A percentile compares a stretch with the other conserved stretches of the same genome.
Conservation (phyloP, 768 basidiomycete species). For the Mycena venus region DNA sequence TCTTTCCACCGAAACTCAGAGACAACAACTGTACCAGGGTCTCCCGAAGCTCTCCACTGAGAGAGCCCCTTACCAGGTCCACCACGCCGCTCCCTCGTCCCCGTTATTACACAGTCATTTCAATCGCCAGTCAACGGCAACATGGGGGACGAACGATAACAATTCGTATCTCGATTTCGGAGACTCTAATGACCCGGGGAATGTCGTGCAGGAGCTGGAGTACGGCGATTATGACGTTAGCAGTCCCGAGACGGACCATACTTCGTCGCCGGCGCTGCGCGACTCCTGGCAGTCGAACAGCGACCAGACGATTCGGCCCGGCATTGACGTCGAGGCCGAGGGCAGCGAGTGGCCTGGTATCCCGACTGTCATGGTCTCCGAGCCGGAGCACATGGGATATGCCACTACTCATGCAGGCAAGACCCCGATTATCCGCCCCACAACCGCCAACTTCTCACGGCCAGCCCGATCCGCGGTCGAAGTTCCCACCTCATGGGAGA, state of each 20-base stretch:
- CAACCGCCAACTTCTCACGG: slow-evolving; percentile 73
- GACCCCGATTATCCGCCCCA: slow-evolving; percentile 59
- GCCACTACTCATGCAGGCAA: slow-evolving; percentile 45
- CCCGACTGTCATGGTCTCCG: slow-evolving; percentile 71
- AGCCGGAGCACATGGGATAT: slow-evolving; percentile 45
- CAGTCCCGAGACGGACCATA: slow-evolving; percentile 55
- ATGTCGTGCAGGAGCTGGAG: slow-evolving; percentile 40
- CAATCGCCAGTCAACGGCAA: slow-evolving; percentile 56
- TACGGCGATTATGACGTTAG: slow-evolving; percentile 54
- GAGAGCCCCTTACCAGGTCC: slow-evolving; percentile 4
- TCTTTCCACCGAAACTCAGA: too few species aligned
- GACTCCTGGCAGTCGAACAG: slow-evolving; percentile 56
- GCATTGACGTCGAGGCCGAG: slow-evolving; percentile 3
- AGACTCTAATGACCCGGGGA: slow-evolving; percentile 34
- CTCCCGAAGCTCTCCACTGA: background rate
- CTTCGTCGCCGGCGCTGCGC: slow-evolving; percentile 46
- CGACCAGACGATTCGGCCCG: slow-evolving; percentile 24
- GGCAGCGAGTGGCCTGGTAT: slow-evolving; percentile 43
- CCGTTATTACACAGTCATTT: slow-evolving; percentile 65
- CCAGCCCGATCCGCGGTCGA: slow-evolving; percentile 64
- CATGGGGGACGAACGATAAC: slow-evolving; percentile 47
- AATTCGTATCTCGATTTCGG: slow-evolving; percentile 50
- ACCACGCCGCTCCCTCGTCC: slow-evolving; percentile 43
- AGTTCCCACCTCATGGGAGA: slow-evolving; percentile 50
- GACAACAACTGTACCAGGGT: background rate